phyloP scores from a whole-genome alignment of 495 filamentous ascomycete genomes.

The Podospora anserina region DNA sequence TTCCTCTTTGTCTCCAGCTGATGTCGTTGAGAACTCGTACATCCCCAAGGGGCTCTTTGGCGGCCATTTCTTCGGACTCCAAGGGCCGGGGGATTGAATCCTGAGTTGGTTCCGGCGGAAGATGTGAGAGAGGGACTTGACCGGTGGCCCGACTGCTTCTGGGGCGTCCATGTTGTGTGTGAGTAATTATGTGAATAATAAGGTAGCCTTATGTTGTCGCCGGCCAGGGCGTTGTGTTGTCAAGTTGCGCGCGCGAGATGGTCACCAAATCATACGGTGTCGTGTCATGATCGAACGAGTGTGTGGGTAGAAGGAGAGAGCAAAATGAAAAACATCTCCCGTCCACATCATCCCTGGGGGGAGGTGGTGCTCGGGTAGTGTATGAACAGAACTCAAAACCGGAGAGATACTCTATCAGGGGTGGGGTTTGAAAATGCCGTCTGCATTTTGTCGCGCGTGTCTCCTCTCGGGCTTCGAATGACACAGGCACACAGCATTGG shows the following conservation, averaged over 20 bases:
- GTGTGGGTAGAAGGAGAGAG: not conserved
- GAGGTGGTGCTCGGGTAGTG: not conserved
- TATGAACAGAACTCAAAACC: not conserved
- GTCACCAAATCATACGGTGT: not conserved
- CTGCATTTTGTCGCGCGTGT: not conserved
- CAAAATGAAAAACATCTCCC: not conserved
- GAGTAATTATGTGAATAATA: not conserved
- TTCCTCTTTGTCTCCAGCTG: conserved; percentile 5
- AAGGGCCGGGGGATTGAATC: conserved; percentile 9
- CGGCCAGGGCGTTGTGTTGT: not conserved
- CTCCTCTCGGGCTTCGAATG: not conserved
- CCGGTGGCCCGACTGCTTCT: conserved; percentile 10
- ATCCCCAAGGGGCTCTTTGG: not conserved
- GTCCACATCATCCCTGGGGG: not conserved
- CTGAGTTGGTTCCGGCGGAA: conserved; percentile 9
- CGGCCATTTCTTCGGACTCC: not conserved
- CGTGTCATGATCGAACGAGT: not conserved
- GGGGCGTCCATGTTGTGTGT: conserved; percentile 3
- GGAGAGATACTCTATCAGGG: not conserved
- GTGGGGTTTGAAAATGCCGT: not conserved
- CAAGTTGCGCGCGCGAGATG: not conserved
- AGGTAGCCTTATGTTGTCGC: not conserved
- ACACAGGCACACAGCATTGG: not conserved
- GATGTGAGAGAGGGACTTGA: conserved; percentile 14
- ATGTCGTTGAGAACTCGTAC: conserved; percentile 8